phyloP scores from a whole-genome alignment of 2,329 filamentous ascomycete species.

The Boeremia lycopersici region DNA sequence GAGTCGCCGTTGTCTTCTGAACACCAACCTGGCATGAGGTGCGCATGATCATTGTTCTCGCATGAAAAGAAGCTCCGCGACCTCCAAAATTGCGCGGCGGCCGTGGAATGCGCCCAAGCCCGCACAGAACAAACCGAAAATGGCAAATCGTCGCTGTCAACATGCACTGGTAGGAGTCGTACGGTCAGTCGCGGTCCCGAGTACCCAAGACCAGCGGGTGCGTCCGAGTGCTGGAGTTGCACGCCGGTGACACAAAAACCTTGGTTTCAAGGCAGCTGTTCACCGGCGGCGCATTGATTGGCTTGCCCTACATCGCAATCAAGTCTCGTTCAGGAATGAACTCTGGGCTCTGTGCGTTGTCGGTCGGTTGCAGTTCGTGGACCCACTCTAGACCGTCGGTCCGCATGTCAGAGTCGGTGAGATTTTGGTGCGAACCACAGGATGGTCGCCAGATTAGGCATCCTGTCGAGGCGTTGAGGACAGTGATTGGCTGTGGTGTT shows the following conservation, averaged over 20 bases:
- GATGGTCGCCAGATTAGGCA: conserved; percentile 14
- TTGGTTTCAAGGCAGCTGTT: conserved; percentile 34
- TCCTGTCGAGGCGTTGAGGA: conserved; percentile 8
- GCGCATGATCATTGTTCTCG: neutral
- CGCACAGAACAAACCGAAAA: too few relatives aligned
- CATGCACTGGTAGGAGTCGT: too few relatives aligned
- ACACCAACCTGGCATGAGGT: conserved; percentile 1
- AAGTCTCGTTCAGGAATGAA: conserved; percentile 25
- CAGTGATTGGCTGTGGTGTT: conserved; percentile 19
- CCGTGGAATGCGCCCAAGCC: too few relatives aligned
- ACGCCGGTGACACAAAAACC: conserved; percentile 21
- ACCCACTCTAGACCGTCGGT: conserved; percentile 28
- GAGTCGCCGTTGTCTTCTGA: neutral
- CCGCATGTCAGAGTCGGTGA: conserved; percentile 41
- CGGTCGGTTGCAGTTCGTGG: conserved; percentile 29
- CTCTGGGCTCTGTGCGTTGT: conserved; percentile 43
- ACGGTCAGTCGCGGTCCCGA: neutral
- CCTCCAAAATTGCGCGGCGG: neutral
- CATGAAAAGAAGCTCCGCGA: neutral
- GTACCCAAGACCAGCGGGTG: neutral
- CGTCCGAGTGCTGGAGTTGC: conserved; percentile 2
- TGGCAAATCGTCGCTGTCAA: too few relatives aligned
- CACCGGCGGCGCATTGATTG: conserved; percentile 25
- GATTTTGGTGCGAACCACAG: conserved; percentile 20
- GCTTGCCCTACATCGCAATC: conserved; percentile 26